Evolutionary conservation across 108 stramenopile genomes (phyloP), one percentile per base, ranked within the genome.

Genomic region (Pseudonitzschia delicatissima): DNA sequence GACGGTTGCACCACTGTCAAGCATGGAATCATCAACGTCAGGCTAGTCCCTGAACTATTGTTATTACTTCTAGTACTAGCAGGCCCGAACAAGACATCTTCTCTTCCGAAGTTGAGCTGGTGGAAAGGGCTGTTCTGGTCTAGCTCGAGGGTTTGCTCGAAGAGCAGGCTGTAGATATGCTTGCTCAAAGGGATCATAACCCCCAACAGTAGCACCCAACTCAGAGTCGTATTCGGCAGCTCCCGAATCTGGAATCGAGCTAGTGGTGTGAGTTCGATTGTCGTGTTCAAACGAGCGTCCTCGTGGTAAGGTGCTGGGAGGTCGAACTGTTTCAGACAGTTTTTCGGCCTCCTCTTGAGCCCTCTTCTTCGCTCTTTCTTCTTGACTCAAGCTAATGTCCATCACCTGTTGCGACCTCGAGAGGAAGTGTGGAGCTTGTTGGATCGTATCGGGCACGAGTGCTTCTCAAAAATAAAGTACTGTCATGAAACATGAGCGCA

Each of bases 371-470:
- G 84, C 74, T 45, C 87, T 87, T 59, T 87, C 83, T 40, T 92
- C 90, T 45, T 88, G 82, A 2, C 74, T 74, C 29, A 95, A 44
- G 48, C 73, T 84, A 34, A 92, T 95, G 61, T 95, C 93, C 93
- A 95, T 95, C 23, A 95, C 82, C n/a, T 0, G 93, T 90, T 12
- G 93, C 93, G 13, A 95, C 88, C 60, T 95, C 93, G 27, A 95
- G 70, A 18, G 93, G 93, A 39, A 95, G 72, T 23, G 82, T 85
- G 15, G 78, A 85, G 64, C 88, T 92, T 2, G 89, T 81, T n/a
- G 90, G 77, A 64, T 95, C 93, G 55, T 90, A 95, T 18, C 88
- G 77, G 18, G 90, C 85, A n/a, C 93, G 74, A 31, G 93, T 91
- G 15, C 77, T 81, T 42, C 90, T 72, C 20, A 95, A 74, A 61